Base-by-base conservation (phyloP, 1,284 basidiomycete genomes). In the Leccinum fallax region DNA sequence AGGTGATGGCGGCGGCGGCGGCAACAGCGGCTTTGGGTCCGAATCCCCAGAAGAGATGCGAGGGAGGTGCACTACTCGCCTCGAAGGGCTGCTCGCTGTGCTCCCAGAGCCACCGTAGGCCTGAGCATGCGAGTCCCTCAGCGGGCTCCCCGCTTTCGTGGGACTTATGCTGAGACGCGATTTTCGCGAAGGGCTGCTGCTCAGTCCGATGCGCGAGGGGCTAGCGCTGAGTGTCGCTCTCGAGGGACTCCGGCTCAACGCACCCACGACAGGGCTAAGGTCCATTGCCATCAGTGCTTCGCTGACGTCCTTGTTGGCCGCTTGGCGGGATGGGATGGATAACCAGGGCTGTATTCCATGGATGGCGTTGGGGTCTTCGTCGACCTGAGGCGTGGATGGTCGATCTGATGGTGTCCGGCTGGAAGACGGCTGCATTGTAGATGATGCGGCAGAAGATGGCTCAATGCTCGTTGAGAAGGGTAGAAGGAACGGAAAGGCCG, bases 401-500 rank as follows among this genome's bases (percentile, higher is more conserved):
- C 26, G 40, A 4, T 72, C 68, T 5, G 63, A 57, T 26, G 70
- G 55, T 32, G 66, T 62, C 30, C 19, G 59, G 48, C 56, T 62
- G n/a, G 66, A 60, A 26, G 61, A 51, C 2, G 53, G 51, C 19
- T 59, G 67, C 2, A 53, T 59, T 26, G 60, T 43, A 21, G 58
- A 66, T 9, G 55, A 48, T 16, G 54, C 11, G 2, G 52, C 36
- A 53, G 62, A 65, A 4, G 61, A 48, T 36, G 5, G 26, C n/a
- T 64, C 63, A 10, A 52, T 24, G 13, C 63, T 76, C 67, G 13
- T 59, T 61, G 32, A 62, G 53, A 53, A 57, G 15, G 65, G 88
- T 70, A n/a, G 2, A 15, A 70, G 55, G 28, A 91, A 57, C 3
- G 90, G 88, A 67, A 96, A 96, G 13, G 94, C 89, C 13, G 89